Percentiles rank a stretch among this genome's conserved stretches.
phyloP scores from a whole-genome alignment of 2,329 filamentous ascomycete species.

The Penicillium sp. region DNA sequence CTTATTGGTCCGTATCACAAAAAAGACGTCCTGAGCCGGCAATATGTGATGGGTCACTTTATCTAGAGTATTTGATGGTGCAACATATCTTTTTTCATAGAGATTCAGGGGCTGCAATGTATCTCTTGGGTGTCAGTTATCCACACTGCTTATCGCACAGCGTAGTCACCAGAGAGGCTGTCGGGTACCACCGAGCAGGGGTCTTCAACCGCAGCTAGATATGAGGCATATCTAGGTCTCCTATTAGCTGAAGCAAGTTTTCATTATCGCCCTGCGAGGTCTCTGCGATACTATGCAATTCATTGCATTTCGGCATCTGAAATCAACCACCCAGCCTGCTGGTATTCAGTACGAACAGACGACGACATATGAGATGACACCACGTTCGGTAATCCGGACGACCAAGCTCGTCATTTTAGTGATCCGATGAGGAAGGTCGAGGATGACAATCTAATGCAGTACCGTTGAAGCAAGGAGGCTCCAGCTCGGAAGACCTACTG shows the following conservation, averaged over 20 bases:
- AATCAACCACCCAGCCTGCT: background rate
- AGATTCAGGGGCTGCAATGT: background rate
- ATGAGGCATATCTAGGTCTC: background rate
- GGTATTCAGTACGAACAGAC: background rate
- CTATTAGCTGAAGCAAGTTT: background rate
- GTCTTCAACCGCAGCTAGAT: background rate
- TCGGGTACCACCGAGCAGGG: background rate
- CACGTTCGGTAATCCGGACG: background rate
- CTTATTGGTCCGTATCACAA: constrained; percentile 74
- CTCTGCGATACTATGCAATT: background rate
- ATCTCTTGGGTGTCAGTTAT: background rate
- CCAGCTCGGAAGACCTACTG: background rate
- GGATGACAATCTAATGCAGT: background rate
- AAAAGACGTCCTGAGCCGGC: constrained; percentile 43
- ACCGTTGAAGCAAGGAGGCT: constrained; percentile 16
- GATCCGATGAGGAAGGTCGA: background rate
- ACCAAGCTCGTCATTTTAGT: background rate
- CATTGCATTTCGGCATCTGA: background rate
- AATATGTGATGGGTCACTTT: constrained; percentile 8
- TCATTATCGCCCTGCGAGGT: background rate
- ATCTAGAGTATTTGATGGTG: background rate
- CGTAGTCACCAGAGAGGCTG: background rate
- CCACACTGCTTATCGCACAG: background rate
- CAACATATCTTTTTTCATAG: constrained; percentile 1
- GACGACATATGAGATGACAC: background rate